phyloP scores from a whole-genome alignment of 768 basidiomycete genomes.

The Ramaria rubella region DNA sequence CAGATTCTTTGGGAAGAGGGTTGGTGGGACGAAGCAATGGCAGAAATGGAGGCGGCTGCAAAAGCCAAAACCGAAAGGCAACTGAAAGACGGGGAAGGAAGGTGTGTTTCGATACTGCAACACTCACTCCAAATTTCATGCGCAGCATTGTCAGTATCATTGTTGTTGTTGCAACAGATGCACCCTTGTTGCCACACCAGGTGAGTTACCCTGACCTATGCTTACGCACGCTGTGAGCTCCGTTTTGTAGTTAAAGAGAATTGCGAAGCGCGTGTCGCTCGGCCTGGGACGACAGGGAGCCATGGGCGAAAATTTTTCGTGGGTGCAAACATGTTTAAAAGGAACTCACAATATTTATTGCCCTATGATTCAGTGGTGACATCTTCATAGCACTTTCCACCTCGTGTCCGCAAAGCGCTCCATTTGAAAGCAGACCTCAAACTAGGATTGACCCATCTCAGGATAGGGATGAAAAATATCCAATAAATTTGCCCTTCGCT shows the following conservation, averaged over 20 bases:
- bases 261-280: neutral
- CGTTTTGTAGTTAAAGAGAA: neutral
- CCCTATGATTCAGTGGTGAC: neutral
- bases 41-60: neutral
- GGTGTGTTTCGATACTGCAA: no score
- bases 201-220: neutral
- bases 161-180: constrained; percentile 4
- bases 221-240: neutral
- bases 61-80: neutral
- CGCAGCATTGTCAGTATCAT: neutral
- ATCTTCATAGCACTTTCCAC: constrained; percentile 7
- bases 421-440: neutral
- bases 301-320: neutral
- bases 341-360: neutral
- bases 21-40: neutral
- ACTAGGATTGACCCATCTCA: neutral
- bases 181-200: constrained; percentile 3
- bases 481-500: neutral
- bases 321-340: neutral
- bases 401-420: neutral
- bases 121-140: neutral
- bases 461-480: neutral
- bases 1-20: neutral
- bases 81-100: constrained; percentile 6
- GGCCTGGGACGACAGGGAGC: constrained; percentile 2